A percentile compares a stretch with the other conserved stretches of the same genome.
phyloP scores from a whole-genome alignment of 1,284 basidiomycete genomes.

The Puccinia polysora region DNA sequence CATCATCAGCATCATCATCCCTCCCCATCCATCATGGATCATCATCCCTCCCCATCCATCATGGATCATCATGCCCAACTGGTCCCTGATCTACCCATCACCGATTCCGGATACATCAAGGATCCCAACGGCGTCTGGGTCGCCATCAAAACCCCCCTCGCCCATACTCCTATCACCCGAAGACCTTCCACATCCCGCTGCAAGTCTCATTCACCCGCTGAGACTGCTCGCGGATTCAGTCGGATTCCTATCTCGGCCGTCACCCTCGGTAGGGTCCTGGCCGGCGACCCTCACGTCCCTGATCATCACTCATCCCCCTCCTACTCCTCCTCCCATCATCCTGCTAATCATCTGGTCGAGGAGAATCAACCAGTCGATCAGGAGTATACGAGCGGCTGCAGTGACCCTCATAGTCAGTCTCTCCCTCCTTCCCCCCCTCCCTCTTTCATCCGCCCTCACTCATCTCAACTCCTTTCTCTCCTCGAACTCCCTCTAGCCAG shows the following conservation, averaged over 20 bases:
- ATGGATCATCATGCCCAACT: neutral
- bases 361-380: constrained; percentile 5
- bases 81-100: neutral
- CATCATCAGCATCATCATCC: neutral
- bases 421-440: neutral
- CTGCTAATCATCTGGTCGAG: neutral
- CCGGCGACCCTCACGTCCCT: constrained; percentile 6
- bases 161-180: neutral
- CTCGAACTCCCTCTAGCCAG: neutral
- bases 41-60: neutral
- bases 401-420: constrained; percentile 7
- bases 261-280: constrained; percentile 30
- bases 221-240: constrained; percentile 17
- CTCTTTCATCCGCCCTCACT: neutral
- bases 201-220: neutral
- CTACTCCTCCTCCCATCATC: neutral
- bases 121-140: constrained; percentile 9
- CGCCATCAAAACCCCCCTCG: neutral
- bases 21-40: constrained; percentile 2
- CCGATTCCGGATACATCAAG: constrained; percentile 23
- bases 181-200: neutral
- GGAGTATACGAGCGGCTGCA: neutral
- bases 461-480: neutral
- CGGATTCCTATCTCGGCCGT: constrained; percentile 43
- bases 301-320: neutral